Evolutionary conservation across 176 grass and related monocot genomes (phyloP).

Genomic region (Cocos nucifera): DNA sequence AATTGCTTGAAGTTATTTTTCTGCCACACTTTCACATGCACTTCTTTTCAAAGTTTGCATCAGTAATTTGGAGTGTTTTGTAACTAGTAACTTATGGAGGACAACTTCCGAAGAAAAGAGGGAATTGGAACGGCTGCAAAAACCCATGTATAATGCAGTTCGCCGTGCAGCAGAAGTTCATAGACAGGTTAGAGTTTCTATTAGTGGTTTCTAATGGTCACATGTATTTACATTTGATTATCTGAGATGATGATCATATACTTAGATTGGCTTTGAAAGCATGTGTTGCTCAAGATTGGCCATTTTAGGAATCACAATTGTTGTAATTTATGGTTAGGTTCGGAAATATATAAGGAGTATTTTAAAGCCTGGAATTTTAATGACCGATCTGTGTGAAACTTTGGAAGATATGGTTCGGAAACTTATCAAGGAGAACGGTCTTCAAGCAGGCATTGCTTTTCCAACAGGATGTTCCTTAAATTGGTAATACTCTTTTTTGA

Average conservation of each 20-base stretch:
- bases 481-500: slow-evolving; percentile 24
- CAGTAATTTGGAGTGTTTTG: neutral
- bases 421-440: slow-evolving; percentile 37
- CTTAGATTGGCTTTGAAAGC: slow-evolving; percentile 9
- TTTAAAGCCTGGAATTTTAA: slow-evolving; percentile 92
- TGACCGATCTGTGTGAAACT: slow-evolving; percentile 78
- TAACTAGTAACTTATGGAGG: slow-evolving; percentile 85
- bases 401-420: slow-evolving; percentile 42
- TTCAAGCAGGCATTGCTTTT: slow-evolving; percentile 52
- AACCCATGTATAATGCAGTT: slow-evolving; percentile 78
- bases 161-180: slow-evolving; percentile 97
- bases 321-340: slow-evolving; percentile 41
- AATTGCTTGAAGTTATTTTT: too few species aligned
- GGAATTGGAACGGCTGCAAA: slow-evolving; percentile 72
- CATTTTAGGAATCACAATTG: slow-evolving; percentile 1
- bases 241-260: slow-evolving; percentile 2
- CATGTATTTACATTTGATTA: neutral
- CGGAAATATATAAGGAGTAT: slow-evolving; percentile 91
- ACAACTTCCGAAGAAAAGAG: slow-evolving; percentile 91
- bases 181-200: slow-evolving; percentile 51
- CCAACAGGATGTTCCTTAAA: slow-evolving; percentile 49
- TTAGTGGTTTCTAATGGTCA: neutral
- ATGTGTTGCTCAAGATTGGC: neutral
- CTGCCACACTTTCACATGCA: too few species aligned
- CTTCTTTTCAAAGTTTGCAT: too few species aligned